Percentiles rank a stretch among this genome's conserved stretches.
Conservation (phyloP, 495 filamentous ascomycete species). For the Podospora didyma region DNA sequence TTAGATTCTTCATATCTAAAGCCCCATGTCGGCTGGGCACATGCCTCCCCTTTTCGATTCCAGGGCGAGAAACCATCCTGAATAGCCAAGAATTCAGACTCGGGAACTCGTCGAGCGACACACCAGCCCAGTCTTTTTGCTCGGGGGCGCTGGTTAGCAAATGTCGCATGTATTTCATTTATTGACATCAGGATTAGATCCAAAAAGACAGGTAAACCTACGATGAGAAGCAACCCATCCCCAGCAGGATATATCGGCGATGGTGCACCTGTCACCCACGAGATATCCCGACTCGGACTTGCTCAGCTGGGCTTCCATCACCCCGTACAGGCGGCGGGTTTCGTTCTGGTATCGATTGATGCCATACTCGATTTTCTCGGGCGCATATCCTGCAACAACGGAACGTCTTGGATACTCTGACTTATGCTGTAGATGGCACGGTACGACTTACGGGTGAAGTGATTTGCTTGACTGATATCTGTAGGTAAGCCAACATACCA, state of each 20-base stretch:
- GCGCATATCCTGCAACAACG: slow-evolving; percentile 58
- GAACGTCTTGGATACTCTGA: background rate
- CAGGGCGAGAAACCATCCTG: slow-evolving; percentile 59
- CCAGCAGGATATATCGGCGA: slow-evolving; percentile 80
- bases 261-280: slow-evolving; percentile 74
- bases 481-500: slow-evolving; percentile 7
- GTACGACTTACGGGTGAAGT: slow-evolving; percentile 59
- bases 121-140: slow-evolving; percentile 59
- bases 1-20: slow-evolving; percentile 40
- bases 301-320: slow-evolving; percentile 70
- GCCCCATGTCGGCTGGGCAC: slow-evolving; percentile 68
- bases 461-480: slow-evolving; percentile 61
- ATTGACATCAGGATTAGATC: too few relatives aligned
- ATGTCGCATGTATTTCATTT: too few relatives aligned
- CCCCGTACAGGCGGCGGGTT: slow-evolving; percentile 72
- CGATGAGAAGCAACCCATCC: slow-evolving; percentile 60
- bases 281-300: slow-evolving; percentile 62
- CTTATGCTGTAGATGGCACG: background rate
- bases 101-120: slow-evolving; percentile 77
- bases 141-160: background rate
- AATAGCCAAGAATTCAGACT: slow-evolving; percentile 62
- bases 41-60: slow-evolving; percentile 71
- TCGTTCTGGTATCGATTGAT: slow-evolving; percentile 80
- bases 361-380: slow-evolving; percentile 82
- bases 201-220: slow-evolving; percentile 18